A percentile compares a stretch with the other conserved stretches of the same genome.
Evolutionary conservation across 2,329 filamentous ascomycete genomes (phyloP).

Genomic region (Fusarium sp.): DNA sequence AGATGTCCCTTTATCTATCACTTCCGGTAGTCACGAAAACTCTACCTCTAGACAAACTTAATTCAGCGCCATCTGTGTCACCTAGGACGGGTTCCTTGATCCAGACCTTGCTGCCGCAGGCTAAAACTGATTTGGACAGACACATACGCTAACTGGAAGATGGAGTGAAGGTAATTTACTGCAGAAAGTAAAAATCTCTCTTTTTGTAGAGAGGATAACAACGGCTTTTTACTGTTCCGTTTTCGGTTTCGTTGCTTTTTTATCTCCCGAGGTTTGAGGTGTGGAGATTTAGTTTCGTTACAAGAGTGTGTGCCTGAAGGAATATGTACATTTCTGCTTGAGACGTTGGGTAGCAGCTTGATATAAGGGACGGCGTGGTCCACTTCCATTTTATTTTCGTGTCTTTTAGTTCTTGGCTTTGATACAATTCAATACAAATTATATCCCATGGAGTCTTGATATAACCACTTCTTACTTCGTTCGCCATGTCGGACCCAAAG

Average conservation of each 20-base stretch:
- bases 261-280: not conserved
- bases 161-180: slow-evolving; percentile 22
- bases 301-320: not conserved
- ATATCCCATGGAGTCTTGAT: slow-evolving; percentile 14
- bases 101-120: not conserved
- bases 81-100: not conserved
- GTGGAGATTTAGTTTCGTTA: not conserved
- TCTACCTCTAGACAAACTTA: not conserved
- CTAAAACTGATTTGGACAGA: not conserved
- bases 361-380: slow-evolving; percentile 27
- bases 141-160: not conserved
- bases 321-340: too few species aligned
- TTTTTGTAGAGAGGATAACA: not conserved
- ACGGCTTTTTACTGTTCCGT: not conserved
- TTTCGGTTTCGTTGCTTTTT: not conserved
- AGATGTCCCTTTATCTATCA: not conserved
- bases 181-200: not conserved
- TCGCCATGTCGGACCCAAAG: slow-evolving; percentile 42
- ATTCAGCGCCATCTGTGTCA: slow-evolving; percentile 13
- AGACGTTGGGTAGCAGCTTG: not conserved
- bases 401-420: not conserved
- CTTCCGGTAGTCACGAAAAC: not conserved
- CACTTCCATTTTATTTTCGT: not conserved
- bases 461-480: not conserved
- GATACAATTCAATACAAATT: not conserved